Percentiles rank a stretch among this genome's conserved stretches.
Evolutionary conservation across 2,329 filamentous ascomycete genomes (phyloP).

Genomic region (Thyridium curvatum): DNA sequence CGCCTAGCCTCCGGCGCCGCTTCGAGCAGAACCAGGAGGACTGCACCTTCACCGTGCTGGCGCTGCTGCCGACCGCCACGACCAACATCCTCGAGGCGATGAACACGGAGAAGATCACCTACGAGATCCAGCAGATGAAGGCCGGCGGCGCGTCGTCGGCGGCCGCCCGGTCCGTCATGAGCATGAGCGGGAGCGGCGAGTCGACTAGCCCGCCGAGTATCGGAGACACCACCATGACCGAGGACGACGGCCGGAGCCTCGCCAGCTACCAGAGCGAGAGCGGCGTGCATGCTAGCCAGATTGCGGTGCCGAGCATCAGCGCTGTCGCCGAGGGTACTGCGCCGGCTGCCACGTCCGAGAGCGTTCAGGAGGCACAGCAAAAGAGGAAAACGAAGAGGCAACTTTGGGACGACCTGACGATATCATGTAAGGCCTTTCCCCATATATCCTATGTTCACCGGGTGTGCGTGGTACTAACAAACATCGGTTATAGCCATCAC

Average conservation of each 20-base stretch:
- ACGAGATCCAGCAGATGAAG: conserved; percentile 92
- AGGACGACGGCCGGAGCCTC: conserved; percentile 77
- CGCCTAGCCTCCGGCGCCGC: conserved; percentile 75
- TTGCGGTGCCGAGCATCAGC: conserved; percentile 41
- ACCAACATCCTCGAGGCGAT: conserved; percentile 82
- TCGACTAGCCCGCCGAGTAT: conserved; percentile 51
- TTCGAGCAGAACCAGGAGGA: conserved; percentile 99
- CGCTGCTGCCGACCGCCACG: conserved; percentile 84
- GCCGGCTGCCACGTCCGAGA: no score
- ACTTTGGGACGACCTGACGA: conserved; percentile 96
- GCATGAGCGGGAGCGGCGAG: conserved; percentile 40
- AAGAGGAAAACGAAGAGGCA: conserved; percentile 75
- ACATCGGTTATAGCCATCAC: conserved; percentile 65
- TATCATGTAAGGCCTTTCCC: conserved; percentile 59
- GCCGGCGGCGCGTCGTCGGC: conserved; percentile 50
- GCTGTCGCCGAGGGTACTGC: no score
- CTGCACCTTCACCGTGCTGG: conserved; percentile 96
- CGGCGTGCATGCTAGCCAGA: conserved; percentile 77
- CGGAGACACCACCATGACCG: conserved; percentile 66
- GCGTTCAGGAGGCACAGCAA: conserved; percentile 8
- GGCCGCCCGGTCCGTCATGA: conserved; percentile 25
- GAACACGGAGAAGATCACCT: conserved; percentile 86
- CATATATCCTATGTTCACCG: neutral
- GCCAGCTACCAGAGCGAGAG: conserved; percentile 73
- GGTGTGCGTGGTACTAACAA: neutral